Conservation (phyloP, 192 early-diverging fungal genomes). For the Coemansia sp. region DNA sequence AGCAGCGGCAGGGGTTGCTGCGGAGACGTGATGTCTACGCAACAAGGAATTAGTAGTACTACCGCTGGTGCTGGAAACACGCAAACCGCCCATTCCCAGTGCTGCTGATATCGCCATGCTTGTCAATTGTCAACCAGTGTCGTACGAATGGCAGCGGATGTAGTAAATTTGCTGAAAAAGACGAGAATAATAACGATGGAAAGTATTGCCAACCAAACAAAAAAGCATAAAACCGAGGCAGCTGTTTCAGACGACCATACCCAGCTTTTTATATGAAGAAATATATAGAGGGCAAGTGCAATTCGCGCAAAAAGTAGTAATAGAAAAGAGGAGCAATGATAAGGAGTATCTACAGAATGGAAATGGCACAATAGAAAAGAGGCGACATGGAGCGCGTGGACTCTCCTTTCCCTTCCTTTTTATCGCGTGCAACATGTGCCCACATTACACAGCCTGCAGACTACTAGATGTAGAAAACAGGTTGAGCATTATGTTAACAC, state of each 20-base stretch:
- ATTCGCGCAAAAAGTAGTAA: background rate
- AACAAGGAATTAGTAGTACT: background rate
- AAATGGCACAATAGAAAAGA: background rate
- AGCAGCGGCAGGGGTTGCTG: background rate
- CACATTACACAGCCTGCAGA: background rate
- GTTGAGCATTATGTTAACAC: no score
- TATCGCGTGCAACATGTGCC: background rate
- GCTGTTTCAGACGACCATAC: background rate
- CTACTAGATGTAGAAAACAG: no score
- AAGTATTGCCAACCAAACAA: background rate
- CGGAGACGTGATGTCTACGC: background rate
- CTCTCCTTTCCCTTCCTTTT: background rate
- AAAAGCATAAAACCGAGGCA: background rate
- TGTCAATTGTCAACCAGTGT: background rate
- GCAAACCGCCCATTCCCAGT: conserved; percentile 22
- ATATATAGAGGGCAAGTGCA: background rate
- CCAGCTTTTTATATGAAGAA: background rate
- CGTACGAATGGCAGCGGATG: no score
- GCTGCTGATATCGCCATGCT: conserved; percentile 36
- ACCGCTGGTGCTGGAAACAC: conserved; percentile 1
- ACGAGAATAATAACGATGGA: no score
- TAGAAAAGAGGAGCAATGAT: background rate
- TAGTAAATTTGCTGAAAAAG: background rate
- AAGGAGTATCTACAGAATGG: background rate
- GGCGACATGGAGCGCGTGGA: background rate